A percentile compares a stretch with the other conserved stretches of the same genome.
Conservation (phyloP, 495 filamentous ascomycete genomes). For the Oidiodendron maius region DNA sequence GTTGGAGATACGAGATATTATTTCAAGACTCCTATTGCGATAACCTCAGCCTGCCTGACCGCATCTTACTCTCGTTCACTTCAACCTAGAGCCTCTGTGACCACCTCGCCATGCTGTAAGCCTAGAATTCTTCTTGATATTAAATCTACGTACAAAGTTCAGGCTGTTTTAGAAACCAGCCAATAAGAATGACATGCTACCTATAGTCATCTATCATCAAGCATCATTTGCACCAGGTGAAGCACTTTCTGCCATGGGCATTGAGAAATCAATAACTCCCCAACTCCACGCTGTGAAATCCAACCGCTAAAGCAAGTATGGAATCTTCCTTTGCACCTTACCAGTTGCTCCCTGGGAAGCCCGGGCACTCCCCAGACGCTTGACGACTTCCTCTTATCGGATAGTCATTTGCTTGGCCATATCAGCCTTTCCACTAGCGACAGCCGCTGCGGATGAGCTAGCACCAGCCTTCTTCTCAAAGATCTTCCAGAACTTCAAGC, state of each 20-base stretch:
- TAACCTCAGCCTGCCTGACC: too few relatives aligned
- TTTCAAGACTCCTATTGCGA: too few relatives aligned
- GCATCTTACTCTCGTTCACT: too few relatives aligned
- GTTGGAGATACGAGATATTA: too few relatives aligned
- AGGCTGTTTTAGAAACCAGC: background rate
- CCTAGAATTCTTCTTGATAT: constrained; percentile 14
- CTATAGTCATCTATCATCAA: constrained; percentile 22
- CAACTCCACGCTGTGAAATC: constrained; percentile 21
- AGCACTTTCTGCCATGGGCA: constrained; percentile 28
- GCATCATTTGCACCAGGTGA: constrained; percentile 26
- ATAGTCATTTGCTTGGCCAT: constrained; percentile 97
- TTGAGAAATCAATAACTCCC: constrained; percentile 20
- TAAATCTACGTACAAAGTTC: constrained; percentile 13
- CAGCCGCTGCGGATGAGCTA: constrained; percentile 50
- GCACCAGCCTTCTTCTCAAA: constrained; percentile 94
- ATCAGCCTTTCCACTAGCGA: constrained; percentile 49
- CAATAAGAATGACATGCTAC: constrained; percentile 3
- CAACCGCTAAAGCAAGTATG: constrained; percentile 23
- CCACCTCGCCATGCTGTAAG: constrained; percentile 1
- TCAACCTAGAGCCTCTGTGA: too few relatives aligned
- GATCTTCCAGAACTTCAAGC: constrained; percentile 99
- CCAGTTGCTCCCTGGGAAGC: constrained; percentile 17
- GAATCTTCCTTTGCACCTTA: constrained; percentile 19
- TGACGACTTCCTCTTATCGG: constrained; percentile 47
- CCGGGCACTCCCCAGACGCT: constrained; percentile 17